These are phyloP conservation scores for Microcera coccophila DNA, from an alignment of 2,329 filamentous ascomycete genomes.

Conservation along the genomic window DNA sequence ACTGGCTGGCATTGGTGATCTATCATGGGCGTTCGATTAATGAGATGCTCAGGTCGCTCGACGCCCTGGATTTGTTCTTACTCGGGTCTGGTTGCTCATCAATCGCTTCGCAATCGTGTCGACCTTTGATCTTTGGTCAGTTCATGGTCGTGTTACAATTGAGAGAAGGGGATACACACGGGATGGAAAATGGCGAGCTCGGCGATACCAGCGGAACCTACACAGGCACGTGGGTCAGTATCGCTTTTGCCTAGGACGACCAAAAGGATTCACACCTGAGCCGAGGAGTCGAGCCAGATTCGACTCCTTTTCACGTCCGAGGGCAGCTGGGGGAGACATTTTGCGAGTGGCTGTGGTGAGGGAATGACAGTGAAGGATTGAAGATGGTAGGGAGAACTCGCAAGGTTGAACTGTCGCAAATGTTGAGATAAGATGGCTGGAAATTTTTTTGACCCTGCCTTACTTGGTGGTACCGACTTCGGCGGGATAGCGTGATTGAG, in stretches of 20 bases:
- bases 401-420: slow-evolving; percentile 4
- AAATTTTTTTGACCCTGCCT: slow-evolving; percentile 28
- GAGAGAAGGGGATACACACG: slow-evolving; percentile 45
- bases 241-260: slow-evolving; percentile 1
- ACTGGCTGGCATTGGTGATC: slow-evolving; percentile 46
- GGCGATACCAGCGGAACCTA: slow-evolving; percentile 88
- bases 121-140: slow-evolving; percentile 53
- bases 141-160: slow-evolving; percentile 5
- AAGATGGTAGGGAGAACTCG: slow-evolving; percentile 5
- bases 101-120: slow-evolving; percentile 98
- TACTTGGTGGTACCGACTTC: slow-evolving; percentile 26
- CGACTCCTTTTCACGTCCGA: slow-evolving; percentile 70
- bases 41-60: no score
- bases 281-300: slow-evolving; percentile 83
- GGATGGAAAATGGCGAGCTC: slow-evolving; percentile 92
- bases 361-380: slow-evolving; percentile 2
- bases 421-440: slow-evolving; percentile 4
- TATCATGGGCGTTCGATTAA: slow-evolving; percentile 20
- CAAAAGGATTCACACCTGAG: slow-evolving; percentile 60
- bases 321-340: slow-evolving; percentile 58
- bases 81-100: slow-evolving; percentile 87
- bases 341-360: slow-evolving; percentile 21
- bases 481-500: slow-evolving; percentile 15
- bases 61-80: no score
- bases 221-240: slow-evolving; percentile 18